phyloP scores from a whole-genome alignment of 345 rosid genomes.

The Rhodomyrtus tomentosa region DNA sequence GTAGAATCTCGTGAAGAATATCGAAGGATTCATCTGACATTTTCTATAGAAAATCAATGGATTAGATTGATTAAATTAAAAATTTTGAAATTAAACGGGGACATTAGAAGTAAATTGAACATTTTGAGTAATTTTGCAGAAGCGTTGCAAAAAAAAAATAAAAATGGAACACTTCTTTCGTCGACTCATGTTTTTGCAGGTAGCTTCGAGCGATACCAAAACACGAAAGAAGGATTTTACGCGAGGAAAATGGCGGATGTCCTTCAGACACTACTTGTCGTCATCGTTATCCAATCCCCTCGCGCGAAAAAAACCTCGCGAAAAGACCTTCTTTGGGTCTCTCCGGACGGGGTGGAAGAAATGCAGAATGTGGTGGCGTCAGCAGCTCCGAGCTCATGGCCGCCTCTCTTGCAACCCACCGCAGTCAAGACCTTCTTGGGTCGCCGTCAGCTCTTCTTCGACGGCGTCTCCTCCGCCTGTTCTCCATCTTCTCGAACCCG shows the following conservation, averaged over 20 bases:
- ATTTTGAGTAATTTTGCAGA: too few species aligned
- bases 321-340: neutral
- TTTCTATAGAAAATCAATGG: neutral
- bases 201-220: neutral
- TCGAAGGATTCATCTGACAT: neutral
- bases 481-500: neutral
- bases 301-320: neutral
- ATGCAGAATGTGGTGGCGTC: neutral
- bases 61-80: too few species aligned
- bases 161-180: too few species aligned
- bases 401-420: neutral
- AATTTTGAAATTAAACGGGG: neutral
- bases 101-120: fast-evolving
- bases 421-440: slow-evolving; percentile 12
- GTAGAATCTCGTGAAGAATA: neutral
- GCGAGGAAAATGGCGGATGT: too few species aligned
- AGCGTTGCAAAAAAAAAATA: too few species aligned
- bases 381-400: slow-evolving; percentile 2
- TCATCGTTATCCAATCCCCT: neutral
- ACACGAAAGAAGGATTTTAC: neutral
- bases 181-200: too few species aligned
- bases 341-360: neutral
- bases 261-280: neutral
- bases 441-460: slow-evolving; percentile 22
- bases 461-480: slow-evolving; percentile 10